Conservation (phyloP, 192 early-diverging fungal genomes). For the Coemansia sp. region DNA sequence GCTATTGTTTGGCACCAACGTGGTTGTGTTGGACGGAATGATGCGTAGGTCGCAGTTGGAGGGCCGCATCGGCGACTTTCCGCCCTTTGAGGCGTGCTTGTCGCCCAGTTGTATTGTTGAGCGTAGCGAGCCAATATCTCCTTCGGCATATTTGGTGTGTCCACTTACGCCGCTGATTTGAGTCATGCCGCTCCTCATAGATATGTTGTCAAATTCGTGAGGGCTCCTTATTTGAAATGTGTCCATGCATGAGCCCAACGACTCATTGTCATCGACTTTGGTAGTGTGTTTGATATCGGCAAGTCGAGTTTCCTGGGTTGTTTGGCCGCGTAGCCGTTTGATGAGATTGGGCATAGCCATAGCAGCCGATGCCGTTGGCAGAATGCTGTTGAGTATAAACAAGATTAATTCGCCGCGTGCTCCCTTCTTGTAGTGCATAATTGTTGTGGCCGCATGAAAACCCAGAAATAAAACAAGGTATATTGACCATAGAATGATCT, state of each 20-base stretch:
- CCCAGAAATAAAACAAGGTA: constrained; percentile 1
- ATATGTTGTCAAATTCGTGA: background rate
- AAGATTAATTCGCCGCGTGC: background rate
- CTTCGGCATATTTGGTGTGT: background rate
- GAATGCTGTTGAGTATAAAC: constrained; percentile 1
- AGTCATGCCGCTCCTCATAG: constrained; percentile 7
- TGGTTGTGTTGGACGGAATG: constrained; percentile 2
- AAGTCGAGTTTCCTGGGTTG: background rate
- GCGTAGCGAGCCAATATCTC: background rate
- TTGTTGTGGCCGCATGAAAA: constrained; percentile 5
- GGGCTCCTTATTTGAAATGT: background rate
- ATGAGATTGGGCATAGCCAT: background rate
- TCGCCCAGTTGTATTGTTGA: background rate
- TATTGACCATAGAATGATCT: constrained; percentile 18
- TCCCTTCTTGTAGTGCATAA: constrained; percentile 12
- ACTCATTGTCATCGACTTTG: background rate
- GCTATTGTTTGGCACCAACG: background rate
- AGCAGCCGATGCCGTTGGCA: background rate
- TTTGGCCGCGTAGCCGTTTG: background rate
- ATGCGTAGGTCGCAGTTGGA: background rate
- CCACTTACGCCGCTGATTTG: background rate
- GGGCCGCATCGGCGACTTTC: background rate
- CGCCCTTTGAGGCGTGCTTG: background rate
- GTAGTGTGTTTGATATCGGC: background rate
- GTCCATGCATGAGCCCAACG: background rate